A percentile compares a stretch with the other conserved stretches of the same genome.
Evolutionary conservation across 495 filamentous ascomycete species (phyloP).

Genomic region (Penicillium coffeae): DNA sequence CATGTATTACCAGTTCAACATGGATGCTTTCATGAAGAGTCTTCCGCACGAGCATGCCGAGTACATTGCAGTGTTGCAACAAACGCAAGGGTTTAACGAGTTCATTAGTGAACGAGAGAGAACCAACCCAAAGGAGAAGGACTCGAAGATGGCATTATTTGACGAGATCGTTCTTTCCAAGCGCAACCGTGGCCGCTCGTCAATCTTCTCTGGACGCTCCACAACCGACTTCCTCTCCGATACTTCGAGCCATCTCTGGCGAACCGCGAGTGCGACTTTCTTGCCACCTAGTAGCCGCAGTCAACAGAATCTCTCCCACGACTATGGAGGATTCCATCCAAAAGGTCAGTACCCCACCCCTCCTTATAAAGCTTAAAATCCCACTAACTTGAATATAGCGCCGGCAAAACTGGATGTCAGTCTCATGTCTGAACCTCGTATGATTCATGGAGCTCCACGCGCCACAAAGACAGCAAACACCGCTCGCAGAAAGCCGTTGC

Average conservation of each 20-base stretch:
- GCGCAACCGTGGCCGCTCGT: conserved; percentile 71
- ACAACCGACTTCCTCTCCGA: conserved; percentile 74
- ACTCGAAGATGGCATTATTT: conserved; percentile 78
- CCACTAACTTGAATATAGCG: conserved; percentile 48
- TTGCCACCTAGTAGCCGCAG: conserved; percentile 61
- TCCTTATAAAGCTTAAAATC: too few species aligned
- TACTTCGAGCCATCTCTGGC: conserved; percentile 88
- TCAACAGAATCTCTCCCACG: conserved; percentile 58
- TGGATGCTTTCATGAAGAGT: conserved; percentile 88
- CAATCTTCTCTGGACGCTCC: conserved; percentile 46
- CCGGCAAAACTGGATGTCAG: conserved; percentile 81
- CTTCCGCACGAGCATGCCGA: conserved; percentile 87
- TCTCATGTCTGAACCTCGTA: conserved; percentile 83
- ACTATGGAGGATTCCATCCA: conserved; percentile 54
- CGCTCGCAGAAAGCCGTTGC: conserved; percentile 67
- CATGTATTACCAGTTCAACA: conserved; percentile 86
- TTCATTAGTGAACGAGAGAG: conserved; percentile 90
- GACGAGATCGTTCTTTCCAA: conserved; percentile 95
- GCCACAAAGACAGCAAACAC: conserved; percentile 57
- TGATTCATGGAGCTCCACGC: conserved; percentile 69
- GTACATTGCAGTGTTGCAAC: conserved; percentile 79
- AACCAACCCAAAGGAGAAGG: conserved; percentile 42
- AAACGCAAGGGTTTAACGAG: conserved; percentile 95
- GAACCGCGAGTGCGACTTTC: conserved; percentile 73
- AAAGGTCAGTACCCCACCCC: too few species aligned